A percentile compares a stretch with the other conserved stretches of the same genome.
These are phyloP conservation scores for Erysimum cheiranthoides DNA, from an alignment of 345 rosid genomes.

Conservation along the genomic window DNA sequence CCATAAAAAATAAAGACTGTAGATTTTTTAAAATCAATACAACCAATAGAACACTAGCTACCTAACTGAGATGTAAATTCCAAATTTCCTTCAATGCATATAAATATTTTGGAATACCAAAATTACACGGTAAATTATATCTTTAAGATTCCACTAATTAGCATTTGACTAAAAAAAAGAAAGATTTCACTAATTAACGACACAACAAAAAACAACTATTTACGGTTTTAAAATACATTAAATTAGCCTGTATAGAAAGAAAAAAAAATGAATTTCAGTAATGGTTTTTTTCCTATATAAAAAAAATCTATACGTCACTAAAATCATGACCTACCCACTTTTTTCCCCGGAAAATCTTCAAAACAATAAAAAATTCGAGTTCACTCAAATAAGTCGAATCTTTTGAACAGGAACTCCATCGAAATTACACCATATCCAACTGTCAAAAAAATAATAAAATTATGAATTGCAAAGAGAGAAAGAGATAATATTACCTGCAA, in stretches of 20 bases:
- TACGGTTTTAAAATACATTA: not conserved
- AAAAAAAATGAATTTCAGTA: not conserved
- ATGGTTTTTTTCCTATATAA: not conserved
- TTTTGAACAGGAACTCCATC: slow-evolving; percentile 21
- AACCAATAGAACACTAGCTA: not conserved
- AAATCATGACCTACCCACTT: slow-evolving; percentile 44
- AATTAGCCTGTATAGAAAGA: not conserved
- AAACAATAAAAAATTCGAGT: slow-evolving; percentile 28
- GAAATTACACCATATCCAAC: slow-evolving; percentile 6
- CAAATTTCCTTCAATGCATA: not conserved
- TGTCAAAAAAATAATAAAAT: slow-evolving; percentile 7
- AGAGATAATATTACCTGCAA: slow-evolving; percentile 70
- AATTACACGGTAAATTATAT: not conserved
- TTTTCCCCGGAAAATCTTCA: slow-evolving; percentile 31
- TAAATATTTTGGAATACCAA: slow-evolving; percentile 3
- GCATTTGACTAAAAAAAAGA: not conserved
- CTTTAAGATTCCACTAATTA: slow-evolving; percentile 25
- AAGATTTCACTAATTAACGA: not conserved
- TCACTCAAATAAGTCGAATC: slow-evolving; percentile 34
- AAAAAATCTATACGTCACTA: not conserved
- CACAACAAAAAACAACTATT: slow-evolving; percentile 13
- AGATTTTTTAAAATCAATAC: not conserved
- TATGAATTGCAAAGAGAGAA: not conserved
- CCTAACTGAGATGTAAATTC: slow-evolving; percentile 10
- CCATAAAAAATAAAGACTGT: not conserved